A percentile compares a stretch with the other conserved stretches of the same genome.
These are phyloP conservation scores for Elongisporangium anandrum DNA, from an alignment of 352 stramenopile species.

Conservation along the genomic window DNA sequence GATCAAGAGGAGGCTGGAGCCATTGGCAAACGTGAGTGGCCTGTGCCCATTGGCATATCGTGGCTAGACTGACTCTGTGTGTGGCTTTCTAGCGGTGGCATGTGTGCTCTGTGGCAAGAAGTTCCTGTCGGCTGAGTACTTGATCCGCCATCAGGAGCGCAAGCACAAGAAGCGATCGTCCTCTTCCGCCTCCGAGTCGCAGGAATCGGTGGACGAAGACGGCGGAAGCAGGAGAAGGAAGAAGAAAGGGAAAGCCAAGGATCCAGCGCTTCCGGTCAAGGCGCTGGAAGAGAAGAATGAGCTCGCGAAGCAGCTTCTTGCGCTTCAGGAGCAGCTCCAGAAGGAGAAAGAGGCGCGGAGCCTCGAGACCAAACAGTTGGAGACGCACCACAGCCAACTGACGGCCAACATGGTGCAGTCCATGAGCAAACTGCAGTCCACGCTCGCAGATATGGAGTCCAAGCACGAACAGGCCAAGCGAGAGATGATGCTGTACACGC, in stretches of 20 bases:
- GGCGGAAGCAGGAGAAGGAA: slow-evolving; percentile 5
- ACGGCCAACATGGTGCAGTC: slow-evolving; percentile 42
- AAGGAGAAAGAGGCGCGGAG: slow-evolving; percentile 44
- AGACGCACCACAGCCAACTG: slow-evolving; percentile 52
- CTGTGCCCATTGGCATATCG: not conserved
- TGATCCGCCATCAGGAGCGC: slow-evolving; percentile 62
- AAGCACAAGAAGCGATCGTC: slow-evolving; percentile 38
- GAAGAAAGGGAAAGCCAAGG: slow-evolving; percentile 19
- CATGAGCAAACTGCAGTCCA: slow-evolving; percentile 55
- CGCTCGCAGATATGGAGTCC: slow-evolving; percentile 57
- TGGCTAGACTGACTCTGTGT: not conserved
- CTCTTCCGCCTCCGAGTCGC: slow-evolving; percentile 10
- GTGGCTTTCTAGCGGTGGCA: slow-evolving; percentile 19
- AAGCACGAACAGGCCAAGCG: slow-evolving; percentile 58
- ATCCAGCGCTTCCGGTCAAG: slow-evolving; percentile 20
- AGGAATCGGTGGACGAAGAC: not conserved
- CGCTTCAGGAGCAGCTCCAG: slow-evolving; percentile 50
- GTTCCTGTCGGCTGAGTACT: slow-evolving; percentile 70
- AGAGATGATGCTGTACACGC: slow-evolving; percentile 61
- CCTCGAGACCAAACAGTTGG: slow-evolving; percentile 32
- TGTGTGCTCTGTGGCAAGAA: slow-evolving; percentile 75
- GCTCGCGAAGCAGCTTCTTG: slow-evolving; percentile 46
- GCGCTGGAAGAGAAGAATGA: slow-evolving; percentile 54
- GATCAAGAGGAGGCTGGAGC: slow-evolving; percentile 7
- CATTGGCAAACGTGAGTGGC: slow-evolving; percentile 22